Base-by-base conservation (phyloP, 2,329 filamentous ascomycete genomes). In the Diaporthe sp. region DNA sequence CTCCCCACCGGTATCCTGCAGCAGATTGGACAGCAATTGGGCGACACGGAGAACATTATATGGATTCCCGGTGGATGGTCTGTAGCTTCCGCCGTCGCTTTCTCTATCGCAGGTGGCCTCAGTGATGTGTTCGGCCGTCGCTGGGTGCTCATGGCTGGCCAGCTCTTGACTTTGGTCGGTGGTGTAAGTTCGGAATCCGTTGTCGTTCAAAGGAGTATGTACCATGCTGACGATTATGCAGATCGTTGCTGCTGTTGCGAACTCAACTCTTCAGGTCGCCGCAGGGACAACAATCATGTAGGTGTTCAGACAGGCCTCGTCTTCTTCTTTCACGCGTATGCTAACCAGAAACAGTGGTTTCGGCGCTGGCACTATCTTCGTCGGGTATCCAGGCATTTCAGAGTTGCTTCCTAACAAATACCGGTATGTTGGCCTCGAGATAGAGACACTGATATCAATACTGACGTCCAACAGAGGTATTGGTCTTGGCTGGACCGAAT, bases 391-490 rank as follows among this genome's bases (percentile, higher is more conserved):
- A 1, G 82, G 82, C 22, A 82, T 84, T 25, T 77, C 79, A 10
- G 82, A 84, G 77, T 72, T 84, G 73, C 77, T 84, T 17, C 82
- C 82, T 39, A 84, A 84, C 76, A 84, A 83, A 75, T 84, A 82
- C 74, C 79, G 82, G 71, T 80, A 61, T 19, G 75, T 71, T 19
- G 55, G 15, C 42, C 70, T 62, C 39, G 1, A 13, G 6, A 5
- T 2, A 22, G 2, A 10, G 6, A 25, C 5, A 3, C 8, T 2
- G 15, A n/a, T 55, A 15, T 1, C 1, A 22, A 13, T 22, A 9
- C 65, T 70, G 34, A 70, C 34, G 22, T 12, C n/a, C 4, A 42
- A 10, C 46, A 70, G 65, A 22, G 80, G 80, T 46, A 78, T 79
- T 25, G 81, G 81, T 39, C 77, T 82, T 46, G 80, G 78, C 17